These are phyloP conservation scores for Heracleum sosnowskyi DNA, from an alignment of 129 eudicot genomes.

Conservation along the genomic window DNA sequence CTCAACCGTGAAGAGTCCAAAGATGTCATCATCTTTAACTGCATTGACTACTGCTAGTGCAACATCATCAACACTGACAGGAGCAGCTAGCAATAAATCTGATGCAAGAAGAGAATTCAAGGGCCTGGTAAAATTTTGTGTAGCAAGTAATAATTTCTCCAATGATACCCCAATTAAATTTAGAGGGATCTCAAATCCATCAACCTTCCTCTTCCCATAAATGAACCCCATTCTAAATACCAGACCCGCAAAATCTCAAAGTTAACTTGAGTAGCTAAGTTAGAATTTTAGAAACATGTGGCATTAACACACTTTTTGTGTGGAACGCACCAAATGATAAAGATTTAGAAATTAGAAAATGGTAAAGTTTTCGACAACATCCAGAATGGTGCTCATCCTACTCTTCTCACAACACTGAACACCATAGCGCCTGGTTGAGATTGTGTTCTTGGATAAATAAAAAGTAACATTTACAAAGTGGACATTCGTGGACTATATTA, in stretches of 20 bases:
- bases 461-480: too few relatives aligned
- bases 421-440: too few relatives aligned
- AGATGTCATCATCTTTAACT: conserved; percentile 88
- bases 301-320: neutral
- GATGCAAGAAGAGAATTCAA: conserved; percentile 75
- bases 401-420: too few relatives aligned
- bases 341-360: neutral
- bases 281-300: neutral
- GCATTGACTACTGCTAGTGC: too few relatives aligned
- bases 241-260: conserved; percentile 46
- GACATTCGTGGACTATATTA: too few relatives aligned
- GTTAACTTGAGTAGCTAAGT: neutral
- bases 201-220: conserved; percentile 90
- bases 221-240: conserved; percentile 85
- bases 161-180: conserved; percentile 76
- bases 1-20: conserved; percentile 76
- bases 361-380: neutral
- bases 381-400: too few relatives aligned
- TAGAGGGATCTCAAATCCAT: conserved; percentile 72
- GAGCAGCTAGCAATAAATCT: too few relatives aligned
- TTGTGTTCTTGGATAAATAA: too few relatives aligned
- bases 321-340: neutral
- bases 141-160: conserved; percentile 58
- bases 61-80: too few relatives aligned
- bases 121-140: conserved; percentile 65